These are phyloP conservation scores for Neobulgaria alba DNA, from an alignment of 2,329 filamentous ascomycete genomes.

Conservation along the genomic window DNA sequence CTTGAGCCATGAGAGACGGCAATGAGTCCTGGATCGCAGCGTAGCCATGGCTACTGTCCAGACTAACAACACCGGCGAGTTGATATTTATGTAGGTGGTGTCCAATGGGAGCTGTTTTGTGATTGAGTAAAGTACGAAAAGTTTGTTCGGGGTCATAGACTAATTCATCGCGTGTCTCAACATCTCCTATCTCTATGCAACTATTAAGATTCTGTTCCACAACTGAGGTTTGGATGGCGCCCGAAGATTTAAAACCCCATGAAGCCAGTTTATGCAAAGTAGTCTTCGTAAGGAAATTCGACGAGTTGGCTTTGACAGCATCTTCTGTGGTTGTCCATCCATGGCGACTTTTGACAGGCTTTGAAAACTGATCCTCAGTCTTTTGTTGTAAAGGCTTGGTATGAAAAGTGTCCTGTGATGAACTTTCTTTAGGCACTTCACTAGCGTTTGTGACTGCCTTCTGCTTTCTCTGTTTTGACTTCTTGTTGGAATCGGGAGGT, in stretches of 20 bases:
- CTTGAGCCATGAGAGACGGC: no score
- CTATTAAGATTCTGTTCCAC: no score
- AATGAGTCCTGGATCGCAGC: no score
- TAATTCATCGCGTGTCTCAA: no score
- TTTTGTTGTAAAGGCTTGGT: not conserved
- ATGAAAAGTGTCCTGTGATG: not conserved
- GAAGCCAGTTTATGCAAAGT: conserved; percentile 23
- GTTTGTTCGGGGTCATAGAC: no score
- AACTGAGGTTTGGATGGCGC: no score
- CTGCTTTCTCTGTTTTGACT: not conserved
- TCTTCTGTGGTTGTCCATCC: conserved; percentile 25
- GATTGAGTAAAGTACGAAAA: no score
- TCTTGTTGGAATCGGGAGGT: not conserved
- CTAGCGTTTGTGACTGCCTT: not conserved
- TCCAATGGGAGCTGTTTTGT: not conserved
- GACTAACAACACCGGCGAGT: no score
- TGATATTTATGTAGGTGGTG: no score
- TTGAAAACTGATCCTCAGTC: not conserved
- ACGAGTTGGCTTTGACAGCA: conserved; percentile 11
- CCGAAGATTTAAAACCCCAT: conserved; percentile 11
- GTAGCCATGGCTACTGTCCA: no score
- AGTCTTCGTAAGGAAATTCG: conserved; percentile 15
- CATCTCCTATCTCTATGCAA: no score
- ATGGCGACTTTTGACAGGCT: conserved; percentile 12
- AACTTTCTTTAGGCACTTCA: conserved; percentile 1